Evolutionary conservation across 2,329 filamentous ascomycete species (phyloP), one percentile per base, ranked within the genome.

Genomic region (Macroventuria anomochaeta): DNA sequence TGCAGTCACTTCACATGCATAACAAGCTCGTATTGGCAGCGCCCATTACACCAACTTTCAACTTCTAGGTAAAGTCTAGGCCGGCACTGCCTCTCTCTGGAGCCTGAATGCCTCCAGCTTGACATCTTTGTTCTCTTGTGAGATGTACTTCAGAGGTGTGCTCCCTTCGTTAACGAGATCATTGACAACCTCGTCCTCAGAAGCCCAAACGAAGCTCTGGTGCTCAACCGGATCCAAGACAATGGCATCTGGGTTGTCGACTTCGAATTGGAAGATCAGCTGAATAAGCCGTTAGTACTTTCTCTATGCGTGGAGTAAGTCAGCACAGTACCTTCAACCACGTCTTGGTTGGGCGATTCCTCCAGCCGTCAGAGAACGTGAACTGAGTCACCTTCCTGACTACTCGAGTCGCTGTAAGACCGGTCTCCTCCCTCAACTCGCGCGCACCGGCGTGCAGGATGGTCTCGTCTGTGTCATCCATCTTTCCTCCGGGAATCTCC

Each of bases 401-500:
- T 29, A 83, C 69, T 10, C 65, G 66, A 18, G 67, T 76, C 2
- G 81, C 77, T 36, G 69, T 70, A 18, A 84, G 66, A 0, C 81
- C 81, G 0, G 78, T 78, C 61, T 84, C 82, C 63, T 85, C 82
- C 34, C 76, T 74, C 10, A 83, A 67, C 58, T 84, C 81, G 7
- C 81, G 75, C 8, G 73, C 81, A 2, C 79, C 77, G 1, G 76
- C 77, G 43, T 81, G 77, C 0, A 84, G 65, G 28, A 85, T 70
- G 0, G 77, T 81, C 12, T 70, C 62, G 53, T 84, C 81, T 0
- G 67, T 68, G 10, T 69, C 61, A 31, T 84, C 81, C 23, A 74
- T 73, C 11, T 76, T 76, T 2, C 82, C 82, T 6, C 82, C 81
- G 3, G 82, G 81, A 1, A 80, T 72, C 58, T 85, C 82, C 81